Base-by-base conservation (phyloP, 2,329 filamentous ascomycete genomes). In the Cercospora janseana region DNA sequence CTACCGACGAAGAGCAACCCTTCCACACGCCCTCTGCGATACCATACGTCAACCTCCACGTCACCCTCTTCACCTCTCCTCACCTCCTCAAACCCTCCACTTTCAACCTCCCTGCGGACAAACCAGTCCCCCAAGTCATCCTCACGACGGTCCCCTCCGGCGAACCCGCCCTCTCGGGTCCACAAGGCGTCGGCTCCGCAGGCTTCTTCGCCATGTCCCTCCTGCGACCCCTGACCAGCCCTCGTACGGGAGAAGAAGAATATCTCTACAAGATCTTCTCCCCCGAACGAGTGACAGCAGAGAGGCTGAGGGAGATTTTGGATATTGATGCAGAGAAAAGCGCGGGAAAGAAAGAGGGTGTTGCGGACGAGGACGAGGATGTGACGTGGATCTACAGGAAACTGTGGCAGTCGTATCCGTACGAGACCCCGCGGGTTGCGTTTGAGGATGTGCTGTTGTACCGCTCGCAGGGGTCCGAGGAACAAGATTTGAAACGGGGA, bases 161-260 rank as follows among this genome's bases (percentile, higher is more conserved):
- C 7, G 81, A 87, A 50, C 66, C 76, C n/a, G 70, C 74, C 42
- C 55, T 63, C 45, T 60, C 60, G 28, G 65, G 72, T 38, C 77
- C 79, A 3, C 66, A 70, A 3, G 85, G 83, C 0, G 85, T 83
- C 4, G 90, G 89, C 0, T 82, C 79, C 21, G 78, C 87, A 0
- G 83, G 83, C 0, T 96, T 97, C 76, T 96, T 87, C 77, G 91
- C 86, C 56, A 82, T 95, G 61, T 93, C 86, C 60, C 86, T 85
- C 1, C 76, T 95, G 20, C 78, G 80, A 10, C 77, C 75, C 1
- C 76, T 83, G 9, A 70, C 75, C 8, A 88, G 90, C 63, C 63
- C 65, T 4, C 38, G 54, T 21, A 64, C 52, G 6, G 49, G 57
- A 10, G 48, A 29, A 4, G 41, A 51, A 3, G 79, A 84, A 57